Percentiles rank a stretch among this genome's conserved stretches.
Evolutionary conservation across 768 basidiomycete genomes (phyloP).

Genomic region (Amanita subjunquillea): DNA sequence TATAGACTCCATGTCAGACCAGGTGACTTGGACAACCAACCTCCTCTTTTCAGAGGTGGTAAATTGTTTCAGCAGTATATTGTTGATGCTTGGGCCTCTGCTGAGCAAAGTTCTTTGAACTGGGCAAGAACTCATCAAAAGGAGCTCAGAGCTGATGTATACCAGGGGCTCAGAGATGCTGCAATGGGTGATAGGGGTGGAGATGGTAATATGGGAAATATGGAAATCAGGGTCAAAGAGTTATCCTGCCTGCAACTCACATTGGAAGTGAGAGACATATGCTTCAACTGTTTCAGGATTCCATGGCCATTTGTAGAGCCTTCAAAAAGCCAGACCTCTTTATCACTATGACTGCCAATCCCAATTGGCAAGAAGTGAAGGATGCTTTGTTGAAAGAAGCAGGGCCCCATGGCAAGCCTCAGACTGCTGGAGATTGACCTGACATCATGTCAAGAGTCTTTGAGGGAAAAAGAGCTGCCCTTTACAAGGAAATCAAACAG

Average conservation of each 20-base stretch:
- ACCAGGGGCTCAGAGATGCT: conserved; percentile 13
- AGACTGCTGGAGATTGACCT: conserved; percentile 12
- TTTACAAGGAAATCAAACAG: too few relatives aligned
- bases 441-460: conserved; percentile 1
- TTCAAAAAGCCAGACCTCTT: too few relatives aligned
- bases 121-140: too few relatives aligned
- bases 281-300: too few relatives aligned
- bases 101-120: too few relatives aligned
- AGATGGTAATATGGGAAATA: not conserved
- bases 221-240: conserved; percentile 19
- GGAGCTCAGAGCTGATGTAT: too few relatives aligned
- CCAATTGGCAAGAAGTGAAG: conserved; percentile 32
- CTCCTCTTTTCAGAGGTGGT: too few relatives aligned
- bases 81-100: too few relatives aligned
- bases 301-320: too few relatives aligned
- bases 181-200: not conserved
- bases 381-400: conserved; percentile 10
- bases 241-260: conserved; percentile 7
- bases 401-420: conserved; percentile 15
- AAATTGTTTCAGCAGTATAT: too few relatives aligned
- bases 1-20: too few relatives aligned
- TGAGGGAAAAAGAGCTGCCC: not conserved
- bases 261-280: conserved; percentile 24
- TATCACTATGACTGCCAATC: conserved; percentile 39
- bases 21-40: too few relatives aligned